Base-by-base conservation (phyloP, 495 filamentous ascomycete genomes). In the Delitschia confertaspora region DNA sequence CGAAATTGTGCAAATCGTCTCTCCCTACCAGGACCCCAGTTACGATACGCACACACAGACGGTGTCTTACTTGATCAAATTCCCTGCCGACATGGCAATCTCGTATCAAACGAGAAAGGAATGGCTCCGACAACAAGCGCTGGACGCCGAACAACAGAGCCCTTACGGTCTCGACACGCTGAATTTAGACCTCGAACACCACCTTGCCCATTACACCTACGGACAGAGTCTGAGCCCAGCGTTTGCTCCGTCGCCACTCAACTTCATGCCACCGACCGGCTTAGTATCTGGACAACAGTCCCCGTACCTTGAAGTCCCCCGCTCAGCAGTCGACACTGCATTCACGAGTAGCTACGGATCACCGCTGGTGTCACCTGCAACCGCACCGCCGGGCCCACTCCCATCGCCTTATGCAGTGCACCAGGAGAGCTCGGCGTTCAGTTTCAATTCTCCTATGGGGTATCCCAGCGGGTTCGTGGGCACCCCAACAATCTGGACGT, bases 231-330 rank as follows among this genome's bases (percentile, higher is more conserved):
- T 66, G 6, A 63, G 60, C 27, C 63, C 63, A 11, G 63, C 63
- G 7, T 66, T 66, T 47, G 59, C 63, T 18, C 63, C 63, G 3
- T 60, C 62, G 10, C 56, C 62, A 18, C 55, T 63, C 8, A 44
- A 18, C 29, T 46, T 53, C 13, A 29, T 43, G n/a, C n/a, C n/a
- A n/a, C 56, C 60, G 2, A 17, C 49, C 2, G 52, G 53, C 3
- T 10, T 57, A 16, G 18, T 29, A 8, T 51, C 50, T 10, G 48
- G 48, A 25, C 56, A 52, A 20, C 49, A 44, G 31, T 59, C 57
- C 23, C 51, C 57, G 3, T 65, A 52, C 40, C 57, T 65, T 17
- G 62, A 62, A 37, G 59, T 65, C 3, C 62, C 61, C 4, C 33
- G 37, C 38, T 38, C 56, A 9, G 34, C 42, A 4, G 35, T 59